Evolutionary conservation across 176 grass and related monocot genomes (phyloP), one percentile per base, ranked within the genome.

Genomic region (Canna indica): DNA sequence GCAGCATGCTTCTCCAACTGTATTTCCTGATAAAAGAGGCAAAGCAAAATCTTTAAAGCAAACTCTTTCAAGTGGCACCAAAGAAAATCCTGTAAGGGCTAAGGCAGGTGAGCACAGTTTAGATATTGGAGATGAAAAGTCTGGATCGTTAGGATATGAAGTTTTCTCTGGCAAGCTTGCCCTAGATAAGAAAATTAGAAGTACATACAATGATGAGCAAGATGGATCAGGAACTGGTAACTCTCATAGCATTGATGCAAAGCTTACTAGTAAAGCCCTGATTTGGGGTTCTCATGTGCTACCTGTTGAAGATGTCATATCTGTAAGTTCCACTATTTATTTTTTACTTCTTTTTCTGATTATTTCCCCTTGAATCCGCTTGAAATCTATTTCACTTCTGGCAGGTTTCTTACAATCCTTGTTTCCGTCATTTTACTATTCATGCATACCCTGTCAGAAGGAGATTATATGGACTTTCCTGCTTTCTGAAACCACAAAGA

Each of bases 231-330:
- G 68, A 67, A 64, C 76, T 33, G 76, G 72, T 38, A 90, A 87
- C 67, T 69, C 75, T 68, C 77, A 85, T 83, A 59, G 76, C 33
- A 53, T 81, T 69, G 76, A 92, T 78, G 77, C 84, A 58, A 90
- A 81, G 70, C 86, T 99, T 72, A 92, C 94, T 71, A 99, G 86
- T 79, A 99, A 93, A 87, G 78, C 82, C 73, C 80, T 99, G 38
- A 74, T 83, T 39, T 90, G 94, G 86, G 89, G 89, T 74, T 87
- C 84, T 44, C 75, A 80, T 81, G 36, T 93, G 44, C 86, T 99
- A 68, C 50, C 61, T 69, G 79, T 99, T 73, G 77, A 87, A 9
- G 89, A 99, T 58, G 89, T 93, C 25, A 47, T 93, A 68, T 99
- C 94, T 81, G 94, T 99, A 92, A 92, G 94, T 90, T 77, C 63